Evolutionary conservation across 306 rosid genomes (phyloP).

Genomic region (Purshia tridentata): DNA sequence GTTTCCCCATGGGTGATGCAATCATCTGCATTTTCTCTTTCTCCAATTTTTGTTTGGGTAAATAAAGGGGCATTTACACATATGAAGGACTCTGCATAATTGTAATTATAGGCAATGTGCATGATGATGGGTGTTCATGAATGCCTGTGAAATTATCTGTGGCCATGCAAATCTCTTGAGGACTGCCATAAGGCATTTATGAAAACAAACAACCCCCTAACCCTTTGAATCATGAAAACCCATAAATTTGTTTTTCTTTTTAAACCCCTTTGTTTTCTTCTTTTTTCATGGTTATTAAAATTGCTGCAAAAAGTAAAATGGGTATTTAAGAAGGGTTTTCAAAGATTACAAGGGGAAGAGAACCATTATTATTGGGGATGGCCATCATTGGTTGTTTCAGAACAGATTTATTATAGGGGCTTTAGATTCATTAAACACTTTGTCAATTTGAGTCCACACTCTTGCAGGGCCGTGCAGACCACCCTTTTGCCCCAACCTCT

Average conservation of each 20-base stretch:
- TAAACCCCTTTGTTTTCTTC: not conserved
- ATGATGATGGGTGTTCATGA: conserved; percentile 82
- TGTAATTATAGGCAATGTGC: conserved; percentile 82
- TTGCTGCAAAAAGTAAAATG: conserved; percentile 45
- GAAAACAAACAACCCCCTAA: conserved; percentile 41
- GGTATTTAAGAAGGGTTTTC: conserved; percentile 40
- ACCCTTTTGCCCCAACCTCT: conserved; percentile 34
- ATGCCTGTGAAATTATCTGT: conserved; percentile 52
- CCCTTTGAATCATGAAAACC: conserved; percentile 50
- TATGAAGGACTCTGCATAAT: conserved; percentile 51
- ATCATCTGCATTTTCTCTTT: conserved; percentile 39
- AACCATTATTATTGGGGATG: conserved; percentile 58
- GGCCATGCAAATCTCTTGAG: conserved; percentile 56
- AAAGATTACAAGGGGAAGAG: conserved; percentile 37
- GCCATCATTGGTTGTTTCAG: conserved; percentile 88
- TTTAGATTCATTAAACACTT: conserved; percentile 17
- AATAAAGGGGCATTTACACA: conserved; percentile 60
- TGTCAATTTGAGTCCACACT: conserved; percentile 41
- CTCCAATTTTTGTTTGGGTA: conserved; percentile 27
- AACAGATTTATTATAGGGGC: conserved; percentile 49
- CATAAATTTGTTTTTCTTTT: not conserved
- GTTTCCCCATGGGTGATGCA: conserved; percentile 37
- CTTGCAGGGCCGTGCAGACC: conserved; percentile 24
- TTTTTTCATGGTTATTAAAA: conserved; percentile 11
- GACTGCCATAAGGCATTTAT: conserved; percentile 66